Evolutionary conservation across 2,329 filamentous ascomycete species (phyloP), one percentile per base, ranked within the genome.

Genomic region (Neopestalotiopsis sp.): DNA sequence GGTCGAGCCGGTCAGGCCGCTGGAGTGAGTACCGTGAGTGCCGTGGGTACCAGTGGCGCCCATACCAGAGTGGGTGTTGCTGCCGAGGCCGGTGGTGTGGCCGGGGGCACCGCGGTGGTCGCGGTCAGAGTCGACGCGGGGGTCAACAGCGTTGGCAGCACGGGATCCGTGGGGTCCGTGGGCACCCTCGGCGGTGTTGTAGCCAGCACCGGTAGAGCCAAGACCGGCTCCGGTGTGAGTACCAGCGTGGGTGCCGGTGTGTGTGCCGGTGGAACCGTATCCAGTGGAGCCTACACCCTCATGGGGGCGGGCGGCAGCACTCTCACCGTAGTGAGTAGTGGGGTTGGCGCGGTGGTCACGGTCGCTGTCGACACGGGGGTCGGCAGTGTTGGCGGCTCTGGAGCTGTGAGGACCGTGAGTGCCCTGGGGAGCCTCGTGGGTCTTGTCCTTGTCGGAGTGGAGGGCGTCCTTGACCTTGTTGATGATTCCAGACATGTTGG

Each of bases 381-480:
- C 78, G 6, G 65, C 65, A 28, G 65, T 56, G 40, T 67, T 67
- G 52, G 65, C 65, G 2, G 14, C 57, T 13, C 34, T 66, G 42
- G 40, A 52, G 30, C 61, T 68, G 65, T 72, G 68, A 38, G 76
- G 69, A 58, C 77, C 79, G 63, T 80, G 74, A n/a, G 78, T 75
- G 32, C 74, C 77, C 68, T 77, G 74, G 13, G 77, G 74, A 49
- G 71, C 72, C 28, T 74, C 72, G 12, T 71, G 70, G 49, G 72
- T 75, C 74, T 84, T 81, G 78, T 85, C 81, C 75, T 84, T 81
- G 78, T 85, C 82, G 70, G 81, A 79, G 74, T 81, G 76, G 69
- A 89, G 77, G 71, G 82, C 85, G 4, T 89, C 86, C 84, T 89
- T 89, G 78, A 88, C 84, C 80, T 89, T 89, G 83, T 89, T 85